Conservation (phyloP, 768 basidiomycete genomes). For the Termitomyces titanicus region DNA sequence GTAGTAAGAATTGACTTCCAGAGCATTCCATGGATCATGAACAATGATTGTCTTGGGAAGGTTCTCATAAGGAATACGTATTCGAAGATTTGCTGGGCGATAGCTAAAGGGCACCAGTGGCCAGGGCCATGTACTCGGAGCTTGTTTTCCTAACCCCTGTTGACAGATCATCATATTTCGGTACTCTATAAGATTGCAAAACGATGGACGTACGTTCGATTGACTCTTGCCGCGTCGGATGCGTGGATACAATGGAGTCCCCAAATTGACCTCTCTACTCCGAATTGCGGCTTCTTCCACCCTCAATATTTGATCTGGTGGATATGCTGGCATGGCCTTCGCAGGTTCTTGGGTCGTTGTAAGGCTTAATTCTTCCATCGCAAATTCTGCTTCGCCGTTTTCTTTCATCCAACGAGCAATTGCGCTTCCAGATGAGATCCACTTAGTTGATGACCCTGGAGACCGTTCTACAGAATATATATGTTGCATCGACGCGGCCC, state of each 20-base stretch:
- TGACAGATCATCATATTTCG: neutral
- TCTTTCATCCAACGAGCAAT: slow-evolving; percentile 30
- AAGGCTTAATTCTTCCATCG: slow-evolving; percentile 26
- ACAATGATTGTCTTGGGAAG: slow-evolving; percentile 37
- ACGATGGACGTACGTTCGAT: slow-evolving; percentile 21
- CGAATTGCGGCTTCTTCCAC: neutral
- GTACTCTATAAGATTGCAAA: slow-evolving; percentile 13
- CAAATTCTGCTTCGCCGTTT: slow-evolving; percentile 28
- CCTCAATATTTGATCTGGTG: neutral
- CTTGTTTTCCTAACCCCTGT: too few relatives aligned
- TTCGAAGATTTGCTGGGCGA: slow-evolving; percentile 15
- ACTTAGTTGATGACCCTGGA: slow-evolving; percentile 6
- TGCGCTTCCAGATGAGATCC: slow-evolving; percentile 29
- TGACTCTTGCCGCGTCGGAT: neutral
- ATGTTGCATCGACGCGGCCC: slow-evolving; percentile 39
- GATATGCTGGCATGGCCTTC: slow-evolving; percentile 21
- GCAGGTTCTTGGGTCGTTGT: slow-evolving; percentile 32
- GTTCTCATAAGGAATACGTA: slow-evolving; percentile 19
- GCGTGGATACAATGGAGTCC: neutral
- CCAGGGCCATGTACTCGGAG: slow-evolving; percentile 23
- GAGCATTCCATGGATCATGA: slow-evolving; percentile 38
- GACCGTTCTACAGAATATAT: slow-evolving; percentile 29
- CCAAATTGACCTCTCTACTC: neutral
- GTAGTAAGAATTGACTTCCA: slow-evolving; percentile 14
- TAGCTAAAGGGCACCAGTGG: slow-evolving; percentile 34